Base-by-base conservation (phyloP, 176 grass and related monocot genomes). In the Rhipidocladum racemiflorum region DNA sequence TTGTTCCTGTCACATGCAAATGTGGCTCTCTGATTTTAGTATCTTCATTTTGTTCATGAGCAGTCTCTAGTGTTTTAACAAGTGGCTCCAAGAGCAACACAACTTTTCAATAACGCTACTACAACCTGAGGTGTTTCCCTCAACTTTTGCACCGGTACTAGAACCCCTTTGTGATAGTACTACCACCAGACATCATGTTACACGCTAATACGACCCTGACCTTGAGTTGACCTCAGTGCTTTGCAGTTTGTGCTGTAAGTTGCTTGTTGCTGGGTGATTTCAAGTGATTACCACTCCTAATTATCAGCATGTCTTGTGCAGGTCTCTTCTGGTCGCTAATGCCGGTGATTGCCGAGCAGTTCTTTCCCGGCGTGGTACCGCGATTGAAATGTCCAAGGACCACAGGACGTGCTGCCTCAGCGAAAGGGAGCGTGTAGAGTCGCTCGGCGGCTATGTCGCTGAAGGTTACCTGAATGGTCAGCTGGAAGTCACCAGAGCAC, bases 321-420 rank as follows among this genome's bases (percentile, higher is more conserved):
- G 96, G 34, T 90, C 93, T 61, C 91, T 99, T 61, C 81, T 99
- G 12, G 91, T 95, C 20, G 96, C 96, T 42, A 99, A 99, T 85
- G 96, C 96, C 29, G 96, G 96, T 6, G 96, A 99, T 32, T 99
- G 96, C 17, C 85, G 96, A 38, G 96, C 96, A 1, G 93, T 99
- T 24, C 91, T 99, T 21, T 95, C 96, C 4, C 89, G 87, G 32
- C 78, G 38, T 35, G 96, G 96, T 10, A 30, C 24, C 0, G 93
- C 93, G 13, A 48, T 99, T 40, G 92, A 91, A 76, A 93, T 99
- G 96, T 95, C 96, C 12, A 83, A 84, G 27, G 96, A 99, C 69
- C 96, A 99, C 72, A 92, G 80, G 24, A 75, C 96, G 20, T 85
- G 87, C 81, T 93, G 93, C 77, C 54, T 80, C 11, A 81, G 61